Conservation (phyloP, 75 land plant species). For the Chamaecyparis obtusa region DNA sequence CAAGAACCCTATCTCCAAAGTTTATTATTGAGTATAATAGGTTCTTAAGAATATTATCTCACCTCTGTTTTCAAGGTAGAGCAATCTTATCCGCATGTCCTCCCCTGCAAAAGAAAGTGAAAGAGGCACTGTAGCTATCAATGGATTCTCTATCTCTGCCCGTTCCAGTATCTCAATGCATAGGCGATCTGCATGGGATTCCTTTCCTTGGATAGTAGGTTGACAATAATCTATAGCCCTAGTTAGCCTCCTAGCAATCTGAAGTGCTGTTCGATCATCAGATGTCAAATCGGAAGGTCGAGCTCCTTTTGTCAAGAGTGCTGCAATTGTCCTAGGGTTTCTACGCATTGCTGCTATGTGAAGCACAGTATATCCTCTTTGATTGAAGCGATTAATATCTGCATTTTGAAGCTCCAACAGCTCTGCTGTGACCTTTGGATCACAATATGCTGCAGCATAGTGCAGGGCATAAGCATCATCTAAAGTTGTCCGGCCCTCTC, state of each 20-base stretch:
- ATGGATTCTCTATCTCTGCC: constrained; percentile 49
- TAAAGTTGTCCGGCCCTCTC: constrained; percentile 18
- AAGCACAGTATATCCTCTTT: constrained; percentile 55
- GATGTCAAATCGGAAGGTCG: constrained; percentile 44
- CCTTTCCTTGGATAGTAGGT: constrained; percentile 41
- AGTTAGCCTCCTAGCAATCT: constrained; percentile 63
- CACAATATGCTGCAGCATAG: constrained; percentile 70
- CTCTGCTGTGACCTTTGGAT: constrained; percentile 40
- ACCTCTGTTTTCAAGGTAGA: constrained; percentile 92
- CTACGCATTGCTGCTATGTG: constrained; percentile 59
- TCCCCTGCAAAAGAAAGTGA: constrained; percentile 45
- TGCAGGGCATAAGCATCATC: constrained; percentile 57
- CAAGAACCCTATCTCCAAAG: neutral
- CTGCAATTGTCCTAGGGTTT: constrained; percentile 40
- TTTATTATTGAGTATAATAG: neutral
- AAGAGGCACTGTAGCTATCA: constrained; percentile 24
- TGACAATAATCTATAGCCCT: constrained; percentile 47
- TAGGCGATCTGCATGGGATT: constrained; percentile 53
- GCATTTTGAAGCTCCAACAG: constrained; percentile 43
- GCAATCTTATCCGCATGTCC: constrained; percentile 49
- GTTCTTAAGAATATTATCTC: neutral
- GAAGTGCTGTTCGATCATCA: constrained; percentile 73
- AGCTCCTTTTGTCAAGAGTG: constrained; percentile 72
- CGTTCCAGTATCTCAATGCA: constrained; percentile 81
- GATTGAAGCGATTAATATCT: constrained; percentile 44